A percentile compares a stretch with the other conserved stretches of the same genome.
phyloP scores from a whole-genome alignment of 352 stramenopile species.

The Globisporangium cystogenes region DNA sequence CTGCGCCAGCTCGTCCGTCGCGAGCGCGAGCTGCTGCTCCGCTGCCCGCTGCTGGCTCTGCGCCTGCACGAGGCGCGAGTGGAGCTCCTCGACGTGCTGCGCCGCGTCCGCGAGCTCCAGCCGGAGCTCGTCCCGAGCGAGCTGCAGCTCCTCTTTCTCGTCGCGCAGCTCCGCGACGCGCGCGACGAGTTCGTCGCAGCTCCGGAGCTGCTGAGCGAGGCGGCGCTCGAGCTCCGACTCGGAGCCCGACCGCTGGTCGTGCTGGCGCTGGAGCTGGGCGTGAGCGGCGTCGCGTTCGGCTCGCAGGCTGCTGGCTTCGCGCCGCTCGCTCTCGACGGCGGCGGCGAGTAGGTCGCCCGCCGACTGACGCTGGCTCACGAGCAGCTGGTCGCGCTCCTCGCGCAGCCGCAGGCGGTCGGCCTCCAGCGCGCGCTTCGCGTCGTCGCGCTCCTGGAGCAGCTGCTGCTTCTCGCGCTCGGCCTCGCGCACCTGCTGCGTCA shows the following conservation, averaged over 20 bases:
- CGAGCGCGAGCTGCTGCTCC: conserved; percentile 11
- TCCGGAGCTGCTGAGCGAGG: conserved; percentile 20
- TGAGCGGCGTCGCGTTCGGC: conserved; percentile 1
- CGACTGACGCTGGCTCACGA: conserved; percentile 4
- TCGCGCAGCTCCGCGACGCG: conserved; percentile 30
- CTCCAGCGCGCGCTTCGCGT: conserved; percentile 3
- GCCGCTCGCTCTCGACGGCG: conserved; percentile 6
- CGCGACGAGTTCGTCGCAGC: conserved; percentile 13
- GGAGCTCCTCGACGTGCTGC: conserved; percentile 49
- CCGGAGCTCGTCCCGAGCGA: conserved; percentile 42
- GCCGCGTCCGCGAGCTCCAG: conserved; percentile 42
- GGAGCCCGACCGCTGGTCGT: conserved; percentile 8
- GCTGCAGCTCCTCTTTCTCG: conserved; percentile 30
- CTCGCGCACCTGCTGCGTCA: conserved; percentile 8
- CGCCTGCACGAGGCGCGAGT: conserved; percentile 39
- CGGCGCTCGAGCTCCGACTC: conserved; percentile 18
- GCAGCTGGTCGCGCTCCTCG: conserved; percentile 9
- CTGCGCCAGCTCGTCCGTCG: conserved; percentile 5
- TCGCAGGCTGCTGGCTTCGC: background rate
- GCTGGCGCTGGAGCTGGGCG: conserved; percentile 10
- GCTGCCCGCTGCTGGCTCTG: conserved; percentile 26
- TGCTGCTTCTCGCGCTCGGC: background rate
- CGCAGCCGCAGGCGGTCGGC: background rate
- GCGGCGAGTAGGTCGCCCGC: background rate
- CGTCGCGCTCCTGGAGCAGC: conserved; percentile 20